phyloP scores from a whole-genome alignment of 208 protist species.

The Porcisia deanei region DNA sequence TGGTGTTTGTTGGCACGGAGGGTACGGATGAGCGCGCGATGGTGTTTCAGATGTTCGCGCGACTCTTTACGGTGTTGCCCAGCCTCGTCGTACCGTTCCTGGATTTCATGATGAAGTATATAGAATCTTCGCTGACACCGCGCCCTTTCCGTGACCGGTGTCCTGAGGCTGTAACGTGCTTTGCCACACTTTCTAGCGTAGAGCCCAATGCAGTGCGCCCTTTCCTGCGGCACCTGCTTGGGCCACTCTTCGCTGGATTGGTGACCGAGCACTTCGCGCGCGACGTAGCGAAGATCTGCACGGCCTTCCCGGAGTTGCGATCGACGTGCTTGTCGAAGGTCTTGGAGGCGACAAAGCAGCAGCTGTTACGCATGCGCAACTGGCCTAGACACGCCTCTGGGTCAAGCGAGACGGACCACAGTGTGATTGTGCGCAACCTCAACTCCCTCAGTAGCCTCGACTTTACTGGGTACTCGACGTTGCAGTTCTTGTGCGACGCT shows the following conservation, averaged over 20 bases:
- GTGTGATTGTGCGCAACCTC: conserved; percentile 56
- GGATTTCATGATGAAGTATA: conserved; percentile 77
- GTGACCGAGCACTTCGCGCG: conserved; percentile 75
- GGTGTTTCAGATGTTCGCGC: conserved; percentile 65
- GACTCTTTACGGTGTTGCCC: conserved; percentile 62
- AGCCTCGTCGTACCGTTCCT: conserved; percentile 69
- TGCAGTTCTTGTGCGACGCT: conserved; percentile 84
- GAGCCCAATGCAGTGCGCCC: conserved; percentile 76
- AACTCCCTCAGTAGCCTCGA: conserved; percentile 76
- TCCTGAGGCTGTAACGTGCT: conserved; percentile 81
- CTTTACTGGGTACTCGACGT: conserved; percentile 87
- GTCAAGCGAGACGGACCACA: conserved; percentile 32
- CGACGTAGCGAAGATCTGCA: conserved; percentile 85
- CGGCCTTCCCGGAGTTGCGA: conserved; percentile 86
- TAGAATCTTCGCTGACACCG: conserved; percentile 63
- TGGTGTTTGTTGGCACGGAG: conserved; percentile 47
- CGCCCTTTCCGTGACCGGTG: conserved; percentile 62
- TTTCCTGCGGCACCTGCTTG: conserved; percentile 76
- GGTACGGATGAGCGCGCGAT: conserved; percentile 55
- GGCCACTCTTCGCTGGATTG: conserved; percentile 68
- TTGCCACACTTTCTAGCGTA: conserved; percentile 74
- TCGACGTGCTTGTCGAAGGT: conserved; percentile 89
- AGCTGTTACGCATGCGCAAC: conserved; percentile 51
- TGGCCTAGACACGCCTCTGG: conserved; percentile 13
- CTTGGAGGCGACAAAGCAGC: conserved; percentile 76